A percentile compares a stretch with the other conserved stretches of the same genome.
These are phyloP conservation scores for Metarhizium humberi DNA, from an alignment of 2,329 filamentous ascomycete genomes.

Conservation along the genomic window DNA sequence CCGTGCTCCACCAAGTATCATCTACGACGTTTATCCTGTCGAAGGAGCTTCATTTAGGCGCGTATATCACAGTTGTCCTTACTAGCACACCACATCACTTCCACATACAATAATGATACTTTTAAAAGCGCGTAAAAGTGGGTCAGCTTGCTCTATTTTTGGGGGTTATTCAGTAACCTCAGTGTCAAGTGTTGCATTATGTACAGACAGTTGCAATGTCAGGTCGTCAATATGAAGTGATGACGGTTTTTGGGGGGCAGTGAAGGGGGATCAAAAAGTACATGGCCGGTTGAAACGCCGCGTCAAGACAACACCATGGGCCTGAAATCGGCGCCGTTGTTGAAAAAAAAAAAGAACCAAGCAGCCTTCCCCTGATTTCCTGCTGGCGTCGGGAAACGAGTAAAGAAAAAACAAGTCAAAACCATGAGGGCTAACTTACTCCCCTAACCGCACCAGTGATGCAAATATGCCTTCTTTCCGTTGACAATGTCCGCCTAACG, in stretches of 20 bases:
- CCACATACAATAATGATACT: background rate
- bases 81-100: background rate
- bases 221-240: background rate
- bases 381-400: background rate
- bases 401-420: background rate
- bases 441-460: background rate
- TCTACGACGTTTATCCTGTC: too few species aligned
- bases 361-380: background rate
- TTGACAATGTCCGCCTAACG: slow-evolving; percentile 7
- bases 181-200: background rate
- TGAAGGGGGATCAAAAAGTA: slow-evolving; percentile 1
- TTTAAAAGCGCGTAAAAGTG: background rate
- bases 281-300: slow-evolving; percentile 5
- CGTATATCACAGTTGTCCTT: background rate
- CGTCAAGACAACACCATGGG: background rate
- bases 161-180: background rate
- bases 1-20: too few species aligned
- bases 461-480: background rate
- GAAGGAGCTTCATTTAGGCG: background rate
- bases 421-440: background rate
- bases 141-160: background rate
- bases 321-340: background rate
- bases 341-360: background rate
- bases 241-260: background rate
- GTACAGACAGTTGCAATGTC: slow-evolving; percentile 2